Evolutionary conservation across 306 rosid genomes (phyloP).

Genomic region (Hippophae gyantsensis): DNA sequence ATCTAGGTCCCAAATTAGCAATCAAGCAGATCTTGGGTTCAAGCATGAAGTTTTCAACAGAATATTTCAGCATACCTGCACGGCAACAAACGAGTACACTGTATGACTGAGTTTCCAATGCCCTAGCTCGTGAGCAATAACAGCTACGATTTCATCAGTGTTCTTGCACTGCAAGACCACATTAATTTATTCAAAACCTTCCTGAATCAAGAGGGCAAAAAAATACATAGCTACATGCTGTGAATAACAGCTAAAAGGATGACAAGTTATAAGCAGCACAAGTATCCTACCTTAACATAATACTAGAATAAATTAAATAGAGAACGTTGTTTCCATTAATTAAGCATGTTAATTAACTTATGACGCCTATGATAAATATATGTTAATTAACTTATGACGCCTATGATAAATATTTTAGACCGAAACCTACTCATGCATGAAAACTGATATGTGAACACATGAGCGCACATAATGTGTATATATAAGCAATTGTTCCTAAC

Average conservation of each 20-base stretch:
- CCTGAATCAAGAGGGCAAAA: neutral
- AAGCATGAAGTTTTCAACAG: constrained; percentile 10
- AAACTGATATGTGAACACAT: neutral
- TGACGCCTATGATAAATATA: neutral
- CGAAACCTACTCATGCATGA: neutral
- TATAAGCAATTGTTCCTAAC: no score
- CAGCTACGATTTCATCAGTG: constrained; percentile 91
- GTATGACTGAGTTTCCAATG: constrained; percentile 99
- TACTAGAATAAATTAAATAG: neutral
- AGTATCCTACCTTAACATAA: neutral
- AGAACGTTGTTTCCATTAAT: neutral
- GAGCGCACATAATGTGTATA: no score
- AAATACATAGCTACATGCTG: neutral
- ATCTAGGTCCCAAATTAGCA: neutral
- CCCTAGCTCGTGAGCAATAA: constrained; percentile 94
- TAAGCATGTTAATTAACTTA: neutral
- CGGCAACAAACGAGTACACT: constrained; percentile 76
- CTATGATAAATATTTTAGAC: neutral
- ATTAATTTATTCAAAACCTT: neutral
- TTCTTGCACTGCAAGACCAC: constrained; percentile 65
- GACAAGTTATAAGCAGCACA: neutral
- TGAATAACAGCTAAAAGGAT: constrained; percentile 3
- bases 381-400: neutral
- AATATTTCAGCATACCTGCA: constrained; percentile 60
- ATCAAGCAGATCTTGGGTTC: neutral